Evolutionary conservation across 2,329 filamentous ascomycete species (phyloP).

Genomic region (Colletotrichum liaoningense): DNA sequence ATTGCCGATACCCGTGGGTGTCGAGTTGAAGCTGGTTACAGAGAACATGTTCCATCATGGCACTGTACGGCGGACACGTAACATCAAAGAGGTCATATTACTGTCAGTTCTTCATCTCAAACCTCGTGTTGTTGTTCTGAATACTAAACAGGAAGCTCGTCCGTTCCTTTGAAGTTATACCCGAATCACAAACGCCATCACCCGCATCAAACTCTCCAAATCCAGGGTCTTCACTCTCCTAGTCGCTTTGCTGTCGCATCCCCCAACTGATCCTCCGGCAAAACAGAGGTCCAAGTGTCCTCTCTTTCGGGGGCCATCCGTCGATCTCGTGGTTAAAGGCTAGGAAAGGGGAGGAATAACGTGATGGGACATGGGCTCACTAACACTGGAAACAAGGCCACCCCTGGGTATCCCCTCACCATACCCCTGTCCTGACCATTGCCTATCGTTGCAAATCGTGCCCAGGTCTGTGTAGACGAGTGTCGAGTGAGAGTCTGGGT

Average conservation of each 20-base stretch:
- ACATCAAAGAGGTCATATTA: neutral
- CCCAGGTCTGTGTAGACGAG: neutral
- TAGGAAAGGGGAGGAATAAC: neutral
- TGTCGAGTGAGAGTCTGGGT: neutral
- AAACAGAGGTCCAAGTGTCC: neutral
- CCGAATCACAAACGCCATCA: conserved; percentile 13
- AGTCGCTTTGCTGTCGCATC: neutral
- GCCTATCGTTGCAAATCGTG: neutral
- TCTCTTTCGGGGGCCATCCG: neutral
- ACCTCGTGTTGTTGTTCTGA: neutral
- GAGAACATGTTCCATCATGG: neutral
- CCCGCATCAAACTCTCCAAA: conserved; percentile 1
- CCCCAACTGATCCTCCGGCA: neutral
- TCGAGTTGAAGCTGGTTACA: too few relatives aligned
- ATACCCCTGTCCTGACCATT: neutral
- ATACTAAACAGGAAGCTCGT: neutral
- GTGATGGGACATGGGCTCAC: neutral
- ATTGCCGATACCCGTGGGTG: neutral
- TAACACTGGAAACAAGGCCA: neutral
- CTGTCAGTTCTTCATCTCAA: neutral
- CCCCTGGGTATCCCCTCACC: neutral
- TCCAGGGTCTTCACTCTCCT: neutral
- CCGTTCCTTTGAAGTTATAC: neutral
- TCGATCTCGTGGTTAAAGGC: neutral
- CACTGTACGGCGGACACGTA: neutral